phyloP scores from a whole-genome alignment of 202 grass and related monocot species.

The Musa balbisiana region DNA sequence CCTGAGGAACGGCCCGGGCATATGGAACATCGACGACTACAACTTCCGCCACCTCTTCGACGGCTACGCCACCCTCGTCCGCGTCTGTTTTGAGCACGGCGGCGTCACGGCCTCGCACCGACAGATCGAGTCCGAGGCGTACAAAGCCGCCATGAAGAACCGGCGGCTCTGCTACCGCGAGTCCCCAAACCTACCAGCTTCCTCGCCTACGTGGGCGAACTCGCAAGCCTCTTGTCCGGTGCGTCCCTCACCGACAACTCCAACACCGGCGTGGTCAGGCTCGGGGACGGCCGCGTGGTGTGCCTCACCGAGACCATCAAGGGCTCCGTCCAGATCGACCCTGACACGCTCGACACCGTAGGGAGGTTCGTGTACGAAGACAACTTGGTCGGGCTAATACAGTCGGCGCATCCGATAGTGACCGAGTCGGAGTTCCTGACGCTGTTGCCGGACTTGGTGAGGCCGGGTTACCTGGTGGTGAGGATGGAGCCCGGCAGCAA shows the following conservation, averaged over 20 bases:
- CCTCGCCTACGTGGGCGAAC: conserved; percentile 48
- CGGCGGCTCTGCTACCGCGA: conserved; percentile 79
- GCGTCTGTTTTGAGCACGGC: conserved; percentile 55
- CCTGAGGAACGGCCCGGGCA: conserved; percentile 81
- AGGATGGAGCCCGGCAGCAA: conserved; percentile 74
- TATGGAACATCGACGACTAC: conserved; percentile 87
- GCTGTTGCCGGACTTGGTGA: conserved; percentile 69
- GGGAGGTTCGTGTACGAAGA: conserved; percentile 82
- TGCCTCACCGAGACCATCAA: conserved; percentile 94
- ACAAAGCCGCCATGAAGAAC: conserved; percentile 70
- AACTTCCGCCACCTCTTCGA: conserved; percentile 96
- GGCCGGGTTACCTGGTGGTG: conserved; percentile 59
- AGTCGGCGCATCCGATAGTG: conserved; percentile 87
- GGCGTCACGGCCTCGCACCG: conserved; percentile 55
- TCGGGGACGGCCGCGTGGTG: conserved; percentile 88
- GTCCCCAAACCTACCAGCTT: conserved; percentile 55
- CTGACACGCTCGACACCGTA: conserved; percentile 81
- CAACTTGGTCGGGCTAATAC: conserved; percentile 60
- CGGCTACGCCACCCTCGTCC: conserved; percentile 92
- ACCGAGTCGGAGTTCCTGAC: conserved; percentile 79
- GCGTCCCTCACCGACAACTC: conserved; percentile 96
- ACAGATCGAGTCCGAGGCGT: conserved; percentile 88
- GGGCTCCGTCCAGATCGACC: conserved; percentile 76
- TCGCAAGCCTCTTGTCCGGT: conserved; percentile 68
- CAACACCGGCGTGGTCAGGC: conserved; percentile 82